phyloP scores from a whole-genome alignment of 2,329 filamentous ascomycete species.

The Aspergillus ustus region DNA sequence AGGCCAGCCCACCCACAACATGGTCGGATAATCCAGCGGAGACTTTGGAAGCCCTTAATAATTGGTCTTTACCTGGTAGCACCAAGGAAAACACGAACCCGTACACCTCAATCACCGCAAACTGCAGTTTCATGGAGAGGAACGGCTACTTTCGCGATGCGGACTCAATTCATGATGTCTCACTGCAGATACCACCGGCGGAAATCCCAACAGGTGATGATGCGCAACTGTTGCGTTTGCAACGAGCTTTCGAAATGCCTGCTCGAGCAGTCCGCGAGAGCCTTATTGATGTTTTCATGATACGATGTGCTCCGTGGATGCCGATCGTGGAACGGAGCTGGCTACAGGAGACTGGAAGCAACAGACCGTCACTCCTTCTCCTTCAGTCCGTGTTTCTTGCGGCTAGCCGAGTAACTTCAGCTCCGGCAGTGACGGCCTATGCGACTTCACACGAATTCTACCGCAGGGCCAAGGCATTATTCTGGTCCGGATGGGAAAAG shows the following conservation, averaged over 20 bases:
- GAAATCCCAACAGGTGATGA: constrained; percentile 27
- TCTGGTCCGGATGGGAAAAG: constrained; percentile 39
- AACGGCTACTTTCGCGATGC: constrained; percentile 35
- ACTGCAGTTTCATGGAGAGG: constrained; percentile 35
- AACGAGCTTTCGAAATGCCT: constrained; percentile 34
- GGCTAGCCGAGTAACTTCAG: constrained; percentile 46
- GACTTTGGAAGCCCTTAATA: not conserved
- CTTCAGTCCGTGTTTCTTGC: constrained; percentile 49
- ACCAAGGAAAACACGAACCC: constrained; percentile 17
- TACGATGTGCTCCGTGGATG: constrained; percentile 39
- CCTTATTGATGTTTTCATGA: constrained; percentile 38
- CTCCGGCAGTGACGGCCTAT: constrained; percentile 34
- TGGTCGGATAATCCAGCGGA: not conserved
- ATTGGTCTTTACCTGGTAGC: not conserved
- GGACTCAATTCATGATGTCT: not conserved
- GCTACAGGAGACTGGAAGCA: constrained; percentile 32
- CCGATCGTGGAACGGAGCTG: constrained; percentile 37
- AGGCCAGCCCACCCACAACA: not conserved
- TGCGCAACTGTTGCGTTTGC: constrained; percentile 30
- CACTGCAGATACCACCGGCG: not conserved
- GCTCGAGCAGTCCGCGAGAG: constrained; percentile 34
- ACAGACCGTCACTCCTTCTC: constrained; percentile 35
- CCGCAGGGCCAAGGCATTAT: constrained; percentile 38
- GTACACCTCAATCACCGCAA: constrained; percentile 23
- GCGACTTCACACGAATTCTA: constrained; percentile 38